Evolutionary conservation across 495 filamentous ascomycete genomes (phyloP).

Genomic region (Parathielavia appendiculata): DNA sequence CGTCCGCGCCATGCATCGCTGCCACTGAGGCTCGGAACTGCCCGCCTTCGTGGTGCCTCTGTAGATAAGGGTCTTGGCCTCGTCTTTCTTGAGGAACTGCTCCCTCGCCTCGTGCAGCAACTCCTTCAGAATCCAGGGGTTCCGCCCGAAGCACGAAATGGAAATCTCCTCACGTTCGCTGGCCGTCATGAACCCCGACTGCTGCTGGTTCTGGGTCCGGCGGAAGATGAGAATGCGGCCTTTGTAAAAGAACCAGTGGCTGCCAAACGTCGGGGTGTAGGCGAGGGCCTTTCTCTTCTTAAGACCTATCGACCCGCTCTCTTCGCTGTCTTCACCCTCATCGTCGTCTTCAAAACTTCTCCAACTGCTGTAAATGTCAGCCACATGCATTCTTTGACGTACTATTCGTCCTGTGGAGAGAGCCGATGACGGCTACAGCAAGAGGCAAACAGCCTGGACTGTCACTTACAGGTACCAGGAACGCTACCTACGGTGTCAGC

Average conservation of each 20-base stretch:
- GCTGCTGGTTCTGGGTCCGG: conserved; percentile 36
- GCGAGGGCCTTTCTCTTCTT: conserved; percentile 51
- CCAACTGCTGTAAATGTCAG: conserved; percentile 30
- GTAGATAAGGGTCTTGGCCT: conserved; percentile 61
- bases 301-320: conserved; percentile 12
- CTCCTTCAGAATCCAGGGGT: conserved; percentile 59
- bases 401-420: too few species aligned
- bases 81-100: conserved; percentile 53
- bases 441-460: background rate
- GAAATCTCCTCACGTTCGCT: conserved; percentile 55
- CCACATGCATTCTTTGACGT: background rate
- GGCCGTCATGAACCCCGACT: conserved; percentile 25
- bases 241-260: conserved; percentile 62
- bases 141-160: conserved; percentile 61
- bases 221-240: conserved; percentile 52
- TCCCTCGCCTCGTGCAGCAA: conserved; percentile 60
- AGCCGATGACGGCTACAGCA: background rate
- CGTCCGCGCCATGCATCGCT: conserved; percentile 53
- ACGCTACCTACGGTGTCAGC: background rate
- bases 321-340: conserved; percentile 45
- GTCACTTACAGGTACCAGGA: conserved; percentile 2
- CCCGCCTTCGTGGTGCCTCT: conserved; percentile 45
- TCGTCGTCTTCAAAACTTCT: conserved; percentile 38
- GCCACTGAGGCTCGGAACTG: conserved; percentile 41
- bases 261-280: conserved; percentile 61